Conservation (phyloP, 2,329 filamentous ascomycete genomes). For the Fusarium sp. region DNA sequence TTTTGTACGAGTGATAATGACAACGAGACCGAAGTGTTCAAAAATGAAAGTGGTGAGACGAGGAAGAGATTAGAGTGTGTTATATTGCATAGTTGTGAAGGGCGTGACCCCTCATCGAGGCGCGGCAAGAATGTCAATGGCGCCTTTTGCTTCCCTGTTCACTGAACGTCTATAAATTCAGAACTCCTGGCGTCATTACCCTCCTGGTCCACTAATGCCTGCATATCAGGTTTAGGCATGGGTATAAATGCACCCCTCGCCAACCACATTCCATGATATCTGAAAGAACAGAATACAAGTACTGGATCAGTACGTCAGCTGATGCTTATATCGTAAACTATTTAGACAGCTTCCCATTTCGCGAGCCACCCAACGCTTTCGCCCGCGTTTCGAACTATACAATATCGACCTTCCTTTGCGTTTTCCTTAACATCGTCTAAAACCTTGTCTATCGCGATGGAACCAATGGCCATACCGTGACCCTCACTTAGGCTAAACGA, state of each 20-base stretch:
- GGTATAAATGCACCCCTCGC: not conserved
- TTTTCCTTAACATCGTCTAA: slow-evolving; percentile 50
- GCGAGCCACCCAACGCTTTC: slow-evolving; percentile 83
- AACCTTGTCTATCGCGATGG: slow-evolving; percentile 71
- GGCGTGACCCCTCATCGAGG: slow-evolving; percentile 12
- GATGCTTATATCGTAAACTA: not conserved
- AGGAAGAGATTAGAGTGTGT: slow-evolving; percentile 11
- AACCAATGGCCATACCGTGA: slow-evolving; percentile 79
- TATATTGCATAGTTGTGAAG: not conserved
- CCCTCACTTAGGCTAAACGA: slow-evolving; percentile 85
- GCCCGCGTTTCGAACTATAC: slow-evolving; percentile 85
- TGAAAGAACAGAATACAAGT: not conserved
- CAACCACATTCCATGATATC: not conserved
- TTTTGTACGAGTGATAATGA: not conserved
- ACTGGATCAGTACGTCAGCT: not conserved
- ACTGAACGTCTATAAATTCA: not conserved
- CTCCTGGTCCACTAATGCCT: not conserved
- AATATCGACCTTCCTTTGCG: slow-evolving; percentile 65
- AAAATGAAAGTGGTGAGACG: not conserved
- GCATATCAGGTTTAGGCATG: not conserved
- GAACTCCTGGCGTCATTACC: slow-evolving; percentile 11
- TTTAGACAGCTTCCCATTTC: slow-evolving; percentile 75
- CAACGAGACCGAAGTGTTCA: not conserved
- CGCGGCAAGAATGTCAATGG: slow-evolving; percentile 41
- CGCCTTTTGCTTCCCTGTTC: slow-evolving; percentile 41